Conservation (phyloP, 1,139 yeast species). For the Yamadazyma taylorii region DNA sequence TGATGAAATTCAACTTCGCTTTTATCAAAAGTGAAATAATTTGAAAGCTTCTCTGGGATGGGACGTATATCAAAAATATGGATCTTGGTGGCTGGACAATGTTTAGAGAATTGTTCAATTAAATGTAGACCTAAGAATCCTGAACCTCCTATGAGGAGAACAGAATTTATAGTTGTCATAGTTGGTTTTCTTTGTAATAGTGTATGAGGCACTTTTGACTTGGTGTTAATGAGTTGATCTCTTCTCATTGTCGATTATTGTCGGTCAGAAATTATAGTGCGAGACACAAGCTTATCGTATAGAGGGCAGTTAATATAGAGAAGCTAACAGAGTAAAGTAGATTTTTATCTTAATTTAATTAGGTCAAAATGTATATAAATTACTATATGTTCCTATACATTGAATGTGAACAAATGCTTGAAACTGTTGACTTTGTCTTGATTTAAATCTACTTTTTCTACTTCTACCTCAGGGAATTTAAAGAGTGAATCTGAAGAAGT, state of each 20-base stretch:
- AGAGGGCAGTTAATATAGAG: too few species aligned
- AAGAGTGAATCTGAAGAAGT: too few species aligned
- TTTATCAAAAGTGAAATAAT: constrained; percentile 72
- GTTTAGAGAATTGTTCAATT: constrained; percentile 75
- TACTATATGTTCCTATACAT: constrained; percentile 9
- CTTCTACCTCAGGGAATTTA: constrained; percentile 7
- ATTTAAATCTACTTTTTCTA: constrained; percentile 22
- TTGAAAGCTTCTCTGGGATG: constrained; percentile 66
- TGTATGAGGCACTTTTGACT: too few species aligned
- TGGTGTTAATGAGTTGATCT: too few species aligned
- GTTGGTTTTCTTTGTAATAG: neutral
- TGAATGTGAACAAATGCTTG: constrained; percentile 30
- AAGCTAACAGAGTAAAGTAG: too few species aligned
- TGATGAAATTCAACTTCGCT: constrained; percentile 57
- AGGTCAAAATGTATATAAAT: too few species aligned
- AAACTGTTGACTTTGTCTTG: constrained; percentile 27
- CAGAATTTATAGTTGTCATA: constrained; percentile 45
- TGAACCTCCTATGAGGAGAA: constrained; percentile 86
- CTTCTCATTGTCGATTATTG: too few species aligned
- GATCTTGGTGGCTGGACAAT: constrained; percentile 67
- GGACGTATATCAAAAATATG: constrained; percentile 92
- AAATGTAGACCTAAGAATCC: constrained; percentile 94
- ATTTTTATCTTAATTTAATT: too few species aligned
- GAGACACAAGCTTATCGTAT: constrained; percentile 1
- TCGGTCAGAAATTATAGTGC: constrained; percentile 3